Percentiles rank a stretch among this genome's conserved stretches.
These are phyloP conservation scores for Plenodomus tracheiphilus DNA, from an alignment of 2,329 filamentous ascomycete species.

Conservation along the genomic window DNA sequence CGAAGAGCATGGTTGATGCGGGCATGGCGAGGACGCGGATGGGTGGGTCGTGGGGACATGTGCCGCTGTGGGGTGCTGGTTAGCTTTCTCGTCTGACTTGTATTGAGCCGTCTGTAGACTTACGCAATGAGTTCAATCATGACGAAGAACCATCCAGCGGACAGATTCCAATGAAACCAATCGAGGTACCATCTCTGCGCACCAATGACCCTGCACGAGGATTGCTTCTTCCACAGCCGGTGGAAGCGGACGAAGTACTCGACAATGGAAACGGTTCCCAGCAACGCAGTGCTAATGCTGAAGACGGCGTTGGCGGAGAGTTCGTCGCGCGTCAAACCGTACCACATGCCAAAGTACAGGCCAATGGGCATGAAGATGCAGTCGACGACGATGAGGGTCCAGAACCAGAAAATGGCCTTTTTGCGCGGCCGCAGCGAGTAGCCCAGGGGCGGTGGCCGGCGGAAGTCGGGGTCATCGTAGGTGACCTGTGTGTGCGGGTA, in stretches of 20 bases:
- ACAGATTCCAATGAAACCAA: slow-evolving; percentile 62
- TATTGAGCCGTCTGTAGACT: slow-evolving; percentile 19
- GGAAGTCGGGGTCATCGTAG: slow-evolving; percentile 46
- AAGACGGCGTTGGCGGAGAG: slow-evolving; percentile 57
- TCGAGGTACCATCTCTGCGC: slow-evolving; percentile 53
- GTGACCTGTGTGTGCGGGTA: slow-evolving; percentile 47
- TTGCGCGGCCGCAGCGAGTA: slow-evolving; percentile 60
- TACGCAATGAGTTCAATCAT: slow-evolving; percentile 61
- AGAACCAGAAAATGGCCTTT: slow-evolving; percentile 61
- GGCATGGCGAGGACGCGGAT: slow-evolving; percentile 60
- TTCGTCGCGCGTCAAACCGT: slow-evolving; percentile 51
- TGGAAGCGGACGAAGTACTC: slow-evolving; percentile 57
- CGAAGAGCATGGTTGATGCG: slow-evolving; percentile 55
- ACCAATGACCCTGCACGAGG: slow-evolving; percentile 57
- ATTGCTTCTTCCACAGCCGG: slow-evolving; percentile 56
- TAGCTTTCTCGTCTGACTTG: not conserved
- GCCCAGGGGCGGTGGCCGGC: slow-evolving; percentile 56
- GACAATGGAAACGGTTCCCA: slow-evolving; percentile 58
- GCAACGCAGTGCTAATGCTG: slow-evolving; percentile 57
- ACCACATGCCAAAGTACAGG: slow-evolving; percentile 65
- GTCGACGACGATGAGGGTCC: slow-evolving; percentile 62
- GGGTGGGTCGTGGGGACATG: slow-evolving; percentile 51
- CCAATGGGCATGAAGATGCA: slow-evolving; percentile 61
- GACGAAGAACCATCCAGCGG: slow-evolving; percentile 58
- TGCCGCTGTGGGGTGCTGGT: slow-evolving; percentile 42